Base-by-base conservation (phyloP, 352 stramenopile species). In the Globisporangium okanoganense region DNA sequence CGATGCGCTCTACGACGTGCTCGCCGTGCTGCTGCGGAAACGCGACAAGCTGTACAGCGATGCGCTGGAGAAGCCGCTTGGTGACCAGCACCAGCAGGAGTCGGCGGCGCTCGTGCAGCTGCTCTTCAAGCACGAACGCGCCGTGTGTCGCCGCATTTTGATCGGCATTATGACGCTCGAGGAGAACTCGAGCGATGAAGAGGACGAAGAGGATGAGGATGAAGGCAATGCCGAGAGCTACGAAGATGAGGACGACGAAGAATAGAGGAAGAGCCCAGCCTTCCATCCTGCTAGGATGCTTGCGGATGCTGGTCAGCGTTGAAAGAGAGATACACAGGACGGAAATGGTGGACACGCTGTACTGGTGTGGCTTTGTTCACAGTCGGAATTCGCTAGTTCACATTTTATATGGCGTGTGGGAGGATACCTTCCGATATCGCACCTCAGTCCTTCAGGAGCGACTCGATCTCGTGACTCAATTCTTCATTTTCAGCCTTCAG, bases 31-130 rank as follows among this genome's bases (percentile, higher is more conserved):
- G 57, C 59, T 92, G 29, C 79, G 82, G 56, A 64, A 76, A 18
- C 85, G 83, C 49, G 82, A 92, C 73, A 88, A 88, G 58, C 51
- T 57, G 5, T 89, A 88, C 63, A 87, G 79, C 43, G 69, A 73
- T 38, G 44, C 73, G 38, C 57, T 92, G 27, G 65, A 62, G 22
- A 40, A 31, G 13, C 18, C 47, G 20, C 14, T n/a, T 24, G 5
- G 38, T 0, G 56, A 44, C n/a, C 9, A 31, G 27, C 27, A 25
- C 9, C 8, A 38, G 47, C 48, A 18, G 38, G 59, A 27, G 31
- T 22, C 9, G 24, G 6, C 3, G 36, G 38, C 22, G n/a, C 45
- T 73, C 16, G 62, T 67, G 22, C 64, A 61, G 33, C 59, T 67
- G 49, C 68, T 91, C 6, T 64, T 60, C 40, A 65, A 66, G 16